Base-by-base conservation (phyloP, 2,329 filamentous ascomycete species). In the Fusarium illudens region DNA sequence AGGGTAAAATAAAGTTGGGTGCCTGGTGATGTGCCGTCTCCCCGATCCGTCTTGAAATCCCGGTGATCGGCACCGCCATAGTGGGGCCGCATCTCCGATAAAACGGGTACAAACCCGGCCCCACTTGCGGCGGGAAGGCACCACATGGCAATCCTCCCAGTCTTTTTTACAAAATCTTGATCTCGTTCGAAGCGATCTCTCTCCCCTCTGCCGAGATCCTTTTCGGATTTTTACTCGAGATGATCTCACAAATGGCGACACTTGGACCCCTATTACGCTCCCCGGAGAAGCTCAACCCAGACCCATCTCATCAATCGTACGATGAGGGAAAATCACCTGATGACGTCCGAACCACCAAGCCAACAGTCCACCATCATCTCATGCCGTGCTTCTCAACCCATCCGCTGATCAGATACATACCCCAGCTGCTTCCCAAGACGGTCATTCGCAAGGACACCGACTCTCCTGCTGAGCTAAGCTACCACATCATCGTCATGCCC, bases 341-440 rank as follows among this genome's bases (percentile, higher is more conserved):
- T 68, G 60, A 19, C n/a, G 42, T 8, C 46, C 37, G 33, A 67
- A 63, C 63, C 63, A 67, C 44, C 55, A 53, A 55, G 37, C 39
- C 32, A 63, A 68, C 66, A 68, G 62, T 68, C 65, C 65, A 69
- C 65, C 62, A 69, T 66, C 44, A 46, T 54, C 65, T 64, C 55
- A 68, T 57, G 29, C 22, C 37, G 19, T 25, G 29, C 37, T 22
- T 48, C 37, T 17, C 37, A 34, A 30, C 15, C 33, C 25, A 25
- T 39, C 46, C 52, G 36, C 51, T 46, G 51, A 54, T 54, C 34
- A 54, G 39, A 29, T 29, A 32, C 34, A 10, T n/a, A 19, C 52
- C 37, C 27, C 22, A 30, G 51, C 15, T 12, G 11, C 13, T 34
- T 27, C 29, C 48, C 48, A 52, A 36, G 30, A 56, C 39, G 48